These are phyloP conservation scores for Furcasterigmium sp. DNA, from an alignment of 2,329 filamentous ascomycete genomes.

Conservation along the genomic window DNA sequence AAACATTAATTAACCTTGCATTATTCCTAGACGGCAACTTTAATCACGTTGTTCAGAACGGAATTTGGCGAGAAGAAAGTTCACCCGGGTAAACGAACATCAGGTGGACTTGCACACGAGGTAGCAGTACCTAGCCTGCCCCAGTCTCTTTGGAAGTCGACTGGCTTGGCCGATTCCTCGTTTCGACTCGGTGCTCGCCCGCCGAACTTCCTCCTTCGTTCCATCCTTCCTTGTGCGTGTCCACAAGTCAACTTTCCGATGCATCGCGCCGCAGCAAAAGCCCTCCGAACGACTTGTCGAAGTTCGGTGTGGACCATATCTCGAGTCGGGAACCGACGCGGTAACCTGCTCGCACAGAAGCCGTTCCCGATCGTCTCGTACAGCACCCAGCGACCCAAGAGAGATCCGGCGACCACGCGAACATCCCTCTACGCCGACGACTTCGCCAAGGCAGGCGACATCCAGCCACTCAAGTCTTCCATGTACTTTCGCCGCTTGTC, in stretches of 20 bases:
- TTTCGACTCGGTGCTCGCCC: not conserved
- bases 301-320: slow-evolving; percentile 53
- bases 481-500: slow-evolving; percentile 71
- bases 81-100: too few species aligned
- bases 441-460: slow-evolving; percentile 24
- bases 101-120: too few species aligned
- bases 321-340: slow-evolving; percentile 36
- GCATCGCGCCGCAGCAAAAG: slow-evolving; percentile 67
- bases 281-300: slow-evolving; percentile 63
- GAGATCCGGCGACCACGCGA: slow-evolving; percentile 12
- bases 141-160: too few species aligned
- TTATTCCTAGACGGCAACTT: too few species aligned
- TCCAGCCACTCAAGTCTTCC: slow-evolving; percentile 56
- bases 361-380: slow-evolving; percentile 11
- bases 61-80: too few species aligned
- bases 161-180: not conserved
- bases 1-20: too few species aligned
- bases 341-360: slow-evolving; percentile 22
- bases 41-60: too few species aligned
- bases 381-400: slow-evolving; percentile 13
- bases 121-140: too few species aligned
- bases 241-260: slow-evolving; percentile 38
- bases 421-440: slow-evolving; percentile 20
- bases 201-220: not conserved
- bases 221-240: not conserved